phyloP scores from a whole-genome alignment of 805 yeast species.

The Candida oleophila region DNA sequence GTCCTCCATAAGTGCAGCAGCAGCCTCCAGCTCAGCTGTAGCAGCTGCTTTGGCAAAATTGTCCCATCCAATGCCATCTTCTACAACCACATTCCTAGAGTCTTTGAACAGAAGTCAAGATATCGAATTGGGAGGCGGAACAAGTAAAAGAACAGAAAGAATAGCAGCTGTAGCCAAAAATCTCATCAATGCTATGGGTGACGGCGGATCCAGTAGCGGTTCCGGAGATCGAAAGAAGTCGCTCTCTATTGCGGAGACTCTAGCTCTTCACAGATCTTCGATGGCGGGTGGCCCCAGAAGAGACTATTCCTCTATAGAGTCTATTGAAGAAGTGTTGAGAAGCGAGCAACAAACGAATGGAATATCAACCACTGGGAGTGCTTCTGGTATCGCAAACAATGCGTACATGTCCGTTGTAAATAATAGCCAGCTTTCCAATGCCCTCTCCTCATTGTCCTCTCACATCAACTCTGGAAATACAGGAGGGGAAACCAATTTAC shows the following conservation, averaged over 20 bases:
- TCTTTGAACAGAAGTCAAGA: slow-evolving; percentile 15
- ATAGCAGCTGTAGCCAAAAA: slow-evolving; percentile 10
- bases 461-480: slow-evolving; percentile 22
- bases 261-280: slow-evolving; percentile 52
- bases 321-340: slow-evolving; percentile 23
- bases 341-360: slow-evolving; percentile 11
- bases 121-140: slow-evolving; percentile 7
- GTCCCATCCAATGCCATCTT: slow-evolving; percentile 11
- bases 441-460: slow-evolving; percentile 31
- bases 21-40: slow-evolving; percentile 1
- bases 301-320: slow-evolving; percentile 27
- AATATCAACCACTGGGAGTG: neutral
- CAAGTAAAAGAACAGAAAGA: slow-evolving; percentile 2
- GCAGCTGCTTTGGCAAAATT: slow-evolving; percentile 9
- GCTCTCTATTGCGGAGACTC: slow-evolving; percentile 58
- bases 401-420: slow-evolving; percentile 9
- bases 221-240: slow-evolving; percentile 18
- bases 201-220: neutral
- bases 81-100: slow-evolving; percentile 13
- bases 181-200: slow-evolving; percentile 8
- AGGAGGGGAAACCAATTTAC: slow-evolving; percentile 24
- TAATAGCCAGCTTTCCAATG: slow-evolving; percentile 32
- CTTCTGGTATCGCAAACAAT: neutral
- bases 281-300: slow-evolving; percentile 32
- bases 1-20: slow-evolving; percentile 2